Percentiles rank a stretch among this genome's conserved stretches.
These are phyloP conservation scores for Fusarium concolor DNA, from an alignment of 2,329 filamentous ascomycete species.

Conservation along the genomic window DNA sequence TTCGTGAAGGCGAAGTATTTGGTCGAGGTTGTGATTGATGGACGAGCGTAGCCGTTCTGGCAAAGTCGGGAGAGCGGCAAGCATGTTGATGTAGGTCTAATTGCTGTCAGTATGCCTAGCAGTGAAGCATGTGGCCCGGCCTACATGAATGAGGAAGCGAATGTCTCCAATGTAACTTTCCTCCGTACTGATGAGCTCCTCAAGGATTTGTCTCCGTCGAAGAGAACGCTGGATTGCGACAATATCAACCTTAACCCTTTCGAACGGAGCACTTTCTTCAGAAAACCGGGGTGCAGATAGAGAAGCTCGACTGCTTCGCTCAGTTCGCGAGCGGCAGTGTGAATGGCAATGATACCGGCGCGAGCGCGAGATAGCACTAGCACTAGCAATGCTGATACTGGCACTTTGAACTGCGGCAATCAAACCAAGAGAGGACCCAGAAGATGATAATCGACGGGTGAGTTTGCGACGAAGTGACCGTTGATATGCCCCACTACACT, in stretches of 20 bases:
- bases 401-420: slow-evolving; percentile 85
- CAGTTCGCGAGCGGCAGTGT: slow-evolving; percentile 66
- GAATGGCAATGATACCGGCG: slow-evolving; percentile 64
- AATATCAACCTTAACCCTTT: slow-evolving; percentile 69
- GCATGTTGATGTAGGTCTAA: slow-evolving; percentile 79
- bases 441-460: slow-evolving; percentile 69
- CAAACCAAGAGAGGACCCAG: slow-evolving; percentile 81
- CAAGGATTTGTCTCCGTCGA: slow-evolving; percentile 81
- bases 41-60: slow-evolving; percentile 74
- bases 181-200: slow-evolving; percentile 88
- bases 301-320: slow-evolving; percentile 72
- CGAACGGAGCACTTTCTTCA: slow-evolving; percentile 72
- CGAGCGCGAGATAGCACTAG: slow-evolving; percentile 74
- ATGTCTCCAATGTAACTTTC: slow-evolving; percentile 89
- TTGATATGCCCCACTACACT: slow-evolving; percentile 2
- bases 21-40: slow-evolving; percentile 81
- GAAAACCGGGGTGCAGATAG: slow-evolving; percentile 70
- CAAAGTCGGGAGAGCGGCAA: slow-evolving; percentile 76
- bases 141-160: slow-evolving; percentile 86
- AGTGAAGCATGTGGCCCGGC: slow-evolving; percentile 42
- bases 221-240: slow-evolving; percentile 77
- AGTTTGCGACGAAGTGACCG: slow-evolving; percentile 22
- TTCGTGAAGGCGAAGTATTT: slow-evolving; percentile 86
- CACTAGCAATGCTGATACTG: slow-evolving; percentile 79
- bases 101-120: slow-evolving; percentile 31